phyloP scores from a whole-genome alignment of 495 filamentous ascomycete genomes.

The Aspergillus mulundensis region DNA sequence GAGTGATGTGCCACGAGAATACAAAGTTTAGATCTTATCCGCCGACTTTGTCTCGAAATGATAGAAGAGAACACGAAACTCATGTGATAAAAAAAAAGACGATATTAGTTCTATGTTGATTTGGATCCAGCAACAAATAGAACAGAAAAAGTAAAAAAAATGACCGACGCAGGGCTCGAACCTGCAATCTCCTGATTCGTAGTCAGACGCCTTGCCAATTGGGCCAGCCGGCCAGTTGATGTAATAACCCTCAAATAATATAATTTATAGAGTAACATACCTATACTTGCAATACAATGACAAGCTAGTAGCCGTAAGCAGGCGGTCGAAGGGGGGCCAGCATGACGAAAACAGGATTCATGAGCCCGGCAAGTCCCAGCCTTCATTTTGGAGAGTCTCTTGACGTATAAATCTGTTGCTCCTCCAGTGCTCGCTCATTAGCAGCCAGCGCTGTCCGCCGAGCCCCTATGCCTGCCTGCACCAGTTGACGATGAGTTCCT shows the following conservation, averaged over 20 bases:
- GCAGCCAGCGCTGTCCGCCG: slow-evolving; percentile 23
- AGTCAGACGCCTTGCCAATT: neutral
- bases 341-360: slow-evolving; percentile 13
- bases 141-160: neutral
- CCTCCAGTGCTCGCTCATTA: slow-evolving; percentile 6
- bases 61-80: no score
- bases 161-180: neutral
- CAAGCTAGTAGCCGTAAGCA: neutral
- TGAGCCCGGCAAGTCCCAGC: neutral
- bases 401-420: neutral
- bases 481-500: slow-evolving; percentile 34
- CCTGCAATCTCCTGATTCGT: neutral
- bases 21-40: no score
- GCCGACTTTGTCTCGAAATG: no score
- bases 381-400: slow-evolving; percentile 1
- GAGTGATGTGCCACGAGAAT: no score
- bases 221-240: neutral
- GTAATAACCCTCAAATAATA: neutral
- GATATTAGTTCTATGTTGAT: no score
- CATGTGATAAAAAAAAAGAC: no score
- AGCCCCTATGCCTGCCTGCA: slow-evolving; percentile 23
- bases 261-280: neutral
- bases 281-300: neutral
- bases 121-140: no score
- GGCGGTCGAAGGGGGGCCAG: neutral